phyloP scores from a whole-genome alignment of 108 stramenopile species.

The Bacterosira constricta region DNA sequence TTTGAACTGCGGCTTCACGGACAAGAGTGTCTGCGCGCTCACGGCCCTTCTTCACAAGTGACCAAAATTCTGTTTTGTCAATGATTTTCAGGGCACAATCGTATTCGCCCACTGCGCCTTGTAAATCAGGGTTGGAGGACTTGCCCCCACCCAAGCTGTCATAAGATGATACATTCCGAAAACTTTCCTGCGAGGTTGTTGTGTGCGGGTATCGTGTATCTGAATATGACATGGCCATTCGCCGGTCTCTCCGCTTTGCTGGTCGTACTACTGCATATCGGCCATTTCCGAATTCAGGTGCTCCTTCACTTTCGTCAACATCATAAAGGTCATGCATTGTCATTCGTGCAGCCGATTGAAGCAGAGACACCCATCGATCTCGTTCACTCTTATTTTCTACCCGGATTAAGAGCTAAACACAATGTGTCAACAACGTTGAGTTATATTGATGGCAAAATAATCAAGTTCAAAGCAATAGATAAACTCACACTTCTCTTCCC shows the following conservation, averaged over 20 bases:
- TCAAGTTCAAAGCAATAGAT: background rate
- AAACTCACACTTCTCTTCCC: slow-evolving; percentile 62
- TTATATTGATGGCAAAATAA: background rate
- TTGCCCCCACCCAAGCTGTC: slow-evolving; percentile 29
- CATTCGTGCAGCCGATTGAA: slow-evolving; percentile 65
- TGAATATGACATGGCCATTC: slow-evolving; percentile 26
- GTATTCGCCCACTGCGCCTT: slow-evolving; percentile 17
- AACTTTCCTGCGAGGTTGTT: slow-evolving; percentile 34
- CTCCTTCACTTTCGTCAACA: slow-evolving; percentile 48
- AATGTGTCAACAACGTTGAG: background rate
- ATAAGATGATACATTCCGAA: slow-evolving; percentile 24
- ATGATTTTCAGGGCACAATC: slow-evolving; percentile 89
- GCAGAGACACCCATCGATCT: slow-evolving; percentile 68
- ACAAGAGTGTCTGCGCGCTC: slow-evolving; percentile 93
- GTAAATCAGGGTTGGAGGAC: slow-evolving; percentile 26
- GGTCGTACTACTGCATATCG: slow-evolving; percentile 74
- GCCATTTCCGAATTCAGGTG: slow-evolving; percentile 60
- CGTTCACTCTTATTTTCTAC: slow-evolving; percentile 62
- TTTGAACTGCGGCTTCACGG: slow-evolving; percentile 87
- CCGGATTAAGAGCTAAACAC: slow-evolving; percentile 60
- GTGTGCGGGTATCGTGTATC: slow-evolving; percentile 27
- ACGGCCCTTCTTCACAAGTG: slow-evolving; percentile 73
- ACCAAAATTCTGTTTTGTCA: slow-evolving; percentile 91
- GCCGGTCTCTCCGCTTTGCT: slow-evolving; percentile 48
- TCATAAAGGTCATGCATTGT: slow-evolving; percentile 72